phyloP scores from a whole-genome alignment of 164 flowering plant genomes.

The Sextonia rubra region DNA sequence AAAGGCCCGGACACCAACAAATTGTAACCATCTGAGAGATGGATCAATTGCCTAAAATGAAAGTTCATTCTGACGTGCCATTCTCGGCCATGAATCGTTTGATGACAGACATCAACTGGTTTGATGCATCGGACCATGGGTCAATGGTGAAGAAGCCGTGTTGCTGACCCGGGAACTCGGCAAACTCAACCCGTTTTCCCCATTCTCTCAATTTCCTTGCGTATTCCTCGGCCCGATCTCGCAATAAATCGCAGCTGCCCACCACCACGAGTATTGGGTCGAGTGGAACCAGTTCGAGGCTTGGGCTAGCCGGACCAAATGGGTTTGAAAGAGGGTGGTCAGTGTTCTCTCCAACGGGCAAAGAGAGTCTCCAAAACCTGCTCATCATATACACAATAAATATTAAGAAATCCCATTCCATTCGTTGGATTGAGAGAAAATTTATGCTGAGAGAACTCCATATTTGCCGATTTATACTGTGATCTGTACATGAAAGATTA shows the following conservation, averaged over 20 bases:
- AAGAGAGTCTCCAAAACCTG: conserved; percentile 72
- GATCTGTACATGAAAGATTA: too few species aligned
- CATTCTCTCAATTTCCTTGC: conserved; percentile 32
- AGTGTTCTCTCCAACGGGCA: conserved; percentile 50
- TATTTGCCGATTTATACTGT: too few species aligned
- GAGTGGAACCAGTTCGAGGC: conserved; percentile 31
- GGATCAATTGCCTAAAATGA: not conserved
- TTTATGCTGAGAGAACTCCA: too few species aligned
- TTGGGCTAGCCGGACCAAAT: conserved; percentile 46
- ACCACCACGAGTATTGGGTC: conserved; percentile 59
- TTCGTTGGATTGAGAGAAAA: too few species aligned
- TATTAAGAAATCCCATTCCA: too few species aligned
- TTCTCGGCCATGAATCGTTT: conserved; percentile 39
- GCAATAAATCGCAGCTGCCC: conserved; percentile 52
- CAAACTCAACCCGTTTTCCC: conserved; percentile 58
- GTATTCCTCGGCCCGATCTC: conserved; percentile 51
- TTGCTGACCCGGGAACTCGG: conserved; percentile 59
- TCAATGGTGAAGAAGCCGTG: conserved; percentile 68
- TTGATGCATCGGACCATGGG: conserved; percentile 43
- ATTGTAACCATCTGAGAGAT: not conserved
- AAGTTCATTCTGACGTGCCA: conserved; percentile 11
- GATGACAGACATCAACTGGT: conserved; percentile 38
- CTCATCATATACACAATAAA: not conserved
- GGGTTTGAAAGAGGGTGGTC: conserved; percentile 72
- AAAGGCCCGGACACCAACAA: not conserved